phyloP scores from a whole-genome alignment of 2,329 filamentous ascomycete species.

The Fusarium sp. region DNA sequence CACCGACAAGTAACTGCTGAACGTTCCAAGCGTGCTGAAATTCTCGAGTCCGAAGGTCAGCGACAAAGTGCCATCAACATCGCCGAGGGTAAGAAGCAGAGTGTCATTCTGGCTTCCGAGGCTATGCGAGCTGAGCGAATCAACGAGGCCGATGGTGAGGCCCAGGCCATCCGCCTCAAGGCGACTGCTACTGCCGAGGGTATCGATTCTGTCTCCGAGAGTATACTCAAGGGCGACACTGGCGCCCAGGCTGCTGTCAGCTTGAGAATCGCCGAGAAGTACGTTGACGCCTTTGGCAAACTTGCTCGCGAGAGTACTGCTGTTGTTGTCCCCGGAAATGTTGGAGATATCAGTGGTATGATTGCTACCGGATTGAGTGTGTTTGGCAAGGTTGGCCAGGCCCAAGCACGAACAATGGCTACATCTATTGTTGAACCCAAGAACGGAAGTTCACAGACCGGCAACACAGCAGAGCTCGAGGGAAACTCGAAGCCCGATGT shows the following conservation, averaged over 20 bases:
- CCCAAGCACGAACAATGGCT: constrained; percentile 77
- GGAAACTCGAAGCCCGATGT: constrained; percentile 45
- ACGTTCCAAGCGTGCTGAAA: constrained; percentile 96
- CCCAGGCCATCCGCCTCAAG: constrained; percentile 90
- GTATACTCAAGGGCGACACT: constrained; percentile 79
- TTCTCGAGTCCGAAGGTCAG: constrained; percentile 96
- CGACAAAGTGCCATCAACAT: constrained; percentile 98
- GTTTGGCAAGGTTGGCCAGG: constrained; percentile 91
- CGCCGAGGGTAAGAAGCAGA: constrained; percentile 96
- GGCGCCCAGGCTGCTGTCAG: constrained; percentile 87
- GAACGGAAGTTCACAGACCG: constrained; percentile 36
- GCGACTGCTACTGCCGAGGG: constrained; percentile 87
- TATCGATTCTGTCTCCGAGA: constrained; percentile 85
- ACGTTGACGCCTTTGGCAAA: constrained; percentile 93
- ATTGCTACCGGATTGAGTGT: constrained; percentile 96
- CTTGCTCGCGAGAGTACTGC: constrained; percentile 96
- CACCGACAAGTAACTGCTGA: constrained; percentile 98
- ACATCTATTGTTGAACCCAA: constrained; percentile 61
- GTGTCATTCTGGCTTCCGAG: constrained; percentile 94
- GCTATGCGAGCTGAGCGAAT: constrained; percentile 91
- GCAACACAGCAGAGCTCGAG: constrained; percentile 28
- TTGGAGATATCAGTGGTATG: constrained; percentile 96
- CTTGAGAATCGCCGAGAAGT: constrained; percentile 94
- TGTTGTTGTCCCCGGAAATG: constrained; percentile 95
- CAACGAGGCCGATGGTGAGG: constrained; percentile 92